phyloP scores from a whole-genome alignment of 2,329 filamentous ascomycete genomes.

The Podosphaera fusca region DNA sequence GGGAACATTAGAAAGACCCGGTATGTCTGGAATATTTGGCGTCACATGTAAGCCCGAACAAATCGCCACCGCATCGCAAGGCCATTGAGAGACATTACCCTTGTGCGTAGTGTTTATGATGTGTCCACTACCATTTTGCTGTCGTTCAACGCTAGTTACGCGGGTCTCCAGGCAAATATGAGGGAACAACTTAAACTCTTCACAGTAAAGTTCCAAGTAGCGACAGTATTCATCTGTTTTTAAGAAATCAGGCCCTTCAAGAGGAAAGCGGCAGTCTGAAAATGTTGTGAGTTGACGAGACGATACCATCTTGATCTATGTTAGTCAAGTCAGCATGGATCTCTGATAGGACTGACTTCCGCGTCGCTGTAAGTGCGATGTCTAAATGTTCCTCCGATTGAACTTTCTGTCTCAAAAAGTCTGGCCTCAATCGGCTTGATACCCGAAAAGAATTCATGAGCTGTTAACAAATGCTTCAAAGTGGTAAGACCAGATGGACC shows the following conservation, averaged over 20 bases:
- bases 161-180: conserved; percentile 17
- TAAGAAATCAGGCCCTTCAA: conserved; percentile 23
- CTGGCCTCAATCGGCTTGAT: conserved; percentile 19
- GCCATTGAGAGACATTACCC: conserved; percentile 4
- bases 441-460: conserved; percentile 18
- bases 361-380: conserved; percentile 25
- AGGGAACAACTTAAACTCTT: conserved; percentile 18
- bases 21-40: conserved; percentile 19
- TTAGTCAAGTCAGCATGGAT: not conserved
- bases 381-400: conserved; percentile 25
- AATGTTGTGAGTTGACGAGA: conserved; percentile 27
- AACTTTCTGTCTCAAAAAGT: conserved; percentile 22
- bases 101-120: conserved; percentile 3
- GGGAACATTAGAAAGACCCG: conserved; percentile 19
- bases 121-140: conserved; percentile 3
- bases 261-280: conserved; percentile 23
- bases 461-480: conserved; percentile 19
- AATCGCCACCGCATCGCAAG: conserved; percentile 23
- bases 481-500: conserved; percentile 22
- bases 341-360: conserved; percentile 12
- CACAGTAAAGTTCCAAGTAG: conserved; percentile 22
- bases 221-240: conserved; percentile 19
- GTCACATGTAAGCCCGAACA: conserved; percentile 23
- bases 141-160: conserved; percentile 11
- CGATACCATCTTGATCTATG: conserved; percentile 19